Base-by-base conservation (phyloP, 202 grass and related monocot genomes). In the Schoenoplectus triqueter region DNA sequence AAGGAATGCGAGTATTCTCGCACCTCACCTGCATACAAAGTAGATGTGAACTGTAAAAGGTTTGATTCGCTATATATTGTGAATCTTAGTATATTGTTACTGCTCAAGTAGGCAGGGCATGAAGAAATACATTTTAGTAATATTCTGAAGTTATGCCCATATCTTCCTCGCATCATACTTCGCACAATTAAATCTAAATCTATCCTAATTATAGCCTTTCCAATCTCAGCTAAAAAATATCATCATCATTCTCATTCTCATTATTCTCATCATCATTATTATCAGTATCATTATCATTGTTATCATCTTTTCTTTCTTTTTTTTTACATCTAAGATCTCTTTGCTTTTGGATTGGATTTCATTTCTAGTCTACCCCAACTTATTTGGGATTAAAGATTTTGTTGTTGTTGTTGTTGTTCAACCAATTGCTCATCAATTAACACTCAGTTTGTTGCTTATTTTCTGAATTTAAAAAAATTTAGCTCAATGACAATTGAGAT, bases 1-100 rank as follows among this genome's bases (percentile, higher is more conserved):
- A 97, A 56, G 72, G 91, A 93, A 19, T 73, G 92, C 21, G 91
- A 93, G 55, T 90, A 97, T 86, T 97, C 94, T 62, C 91, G 91
- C 31, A 31, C 31, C 31, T 31, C 21, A 94, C 94, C 91, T 97
- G 85, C 69, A 61, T 78, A 89, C 10, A 49, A 7, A 10, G 19
- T 3, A 69, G 40, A 40, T 9, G 7, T 59, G 56, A 64, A 65
- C 9, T 7, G 22, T 20, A 9, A 10, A 10, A 65, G 63, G 19
- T 65, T 22, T 20, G 63, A 20, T 65, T 64, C 62, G 1, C 18
- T 64, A 22, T 64, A 22, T 9, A 8, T 64, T 22, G 21, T 64
- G 18, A 17, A 64, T 21, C 6, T 31, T 31, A 31, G 31, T 31
- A 31, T 31, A 31, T 31, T 31, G 31, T 22, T 22, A 64, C 21